Base-by-base conservation (phyloP, 805 yeast species). In the Kodamaea jinghongensis region DNA sequence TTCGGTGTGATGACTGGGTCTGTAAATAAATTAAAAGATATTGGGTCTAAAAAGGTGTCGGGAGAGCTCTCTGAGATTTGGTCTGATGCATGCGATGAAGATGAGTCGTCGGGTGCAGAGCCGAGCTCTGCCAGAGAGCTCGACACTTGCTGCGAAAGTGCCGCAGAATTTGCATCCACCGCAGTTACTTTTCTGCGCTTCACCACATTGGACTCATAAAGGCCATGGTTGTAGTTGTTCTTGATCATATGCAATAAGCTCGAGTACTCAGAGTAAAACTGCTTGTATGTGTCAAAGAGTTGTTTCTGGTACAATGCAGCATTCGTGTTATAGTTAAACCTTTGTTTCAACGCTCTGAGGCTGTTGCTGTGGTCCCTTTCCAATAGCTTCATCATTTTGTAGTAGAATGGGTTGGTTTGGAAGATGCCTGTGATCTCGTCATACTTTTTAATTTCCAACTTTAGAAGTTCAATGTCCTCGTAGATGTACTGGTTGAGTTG, bases 171-270 rank as follows among this genome's bases (percentile, higher is more conserved):
- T 11, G 11, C 7, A 11, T 11, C 11, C 27, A 7, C 11, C 31
- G 13, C 14, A 27, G n/a, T 20, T 17, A 12, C 6, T 26, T 41
- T 13, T 22, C 48, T 38, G 22, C 47, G 33, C n/a, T 47, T 39
- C 2, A 46, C 26, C 3, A 45, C 37, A 13, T 45, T 42, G 17
- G 25, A 25, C 12, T 54, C 50, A 36, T 49, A 49, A n/a, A 58
- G 36, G 7, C 54, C 54, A 23, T 56, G 56, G 34, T 51, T 53
- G 39, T 59, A 51, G 41, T 51, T 57, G 40, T 57, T 54, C 30
- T 51, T 44, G 28, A 58, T 31, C 25, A 56, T 44, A 6, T 46
- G 50, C 5, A 54, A 34, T 13, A 58, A 47, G 28, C 53, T 49
- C 13, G 46, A 47, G 31, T 46, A 51, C 26, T 59, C 64, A 4